phyloP scores from a whole-genome alignment of 73 alveolate species.

The Paramecium sonneborni region DNA sequence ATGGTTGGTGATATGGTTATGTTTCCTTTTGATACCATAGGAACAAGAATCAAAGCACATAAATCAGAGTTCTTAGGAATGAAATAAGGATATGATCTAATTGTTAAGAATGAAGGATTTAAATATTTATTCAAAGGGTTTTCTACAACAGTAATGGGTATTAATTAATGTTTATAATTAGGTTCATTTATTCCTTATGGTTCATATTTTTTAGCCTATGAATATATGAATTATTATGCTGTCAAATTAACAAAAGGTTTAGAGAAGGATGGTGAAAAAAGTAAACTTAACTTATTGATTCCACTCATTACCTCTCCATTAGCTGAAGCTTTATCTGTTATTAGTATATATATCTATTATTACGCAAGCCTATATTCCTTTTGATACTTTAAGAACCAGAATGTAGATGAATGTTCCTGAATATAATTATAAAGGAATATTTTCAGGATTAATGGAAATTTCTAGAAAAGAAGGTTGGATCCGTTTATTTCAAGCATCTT shows the following conservation, averaged over 20 bases:
- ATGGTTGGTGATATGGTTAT: constrained; percentile 64
- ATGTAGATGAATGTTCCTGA: constrained; percentile 62
- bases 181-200: constrained; percentile 62
- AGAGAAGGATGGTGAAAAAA: constrained; percentile 8
- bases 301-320: constrained; percentile 55
- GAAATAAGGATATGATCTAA: constrained; percentile 58
- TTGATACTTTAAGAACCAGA: constrained; percentile 66
- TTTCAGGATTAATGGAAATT: constrained; percentile 41
- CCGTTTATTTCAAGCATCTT: constrained; percentile 61
- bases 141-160: constrained; percentile 63
- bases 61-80: constrained; percentile 49
- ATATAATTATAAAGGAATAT: constrained; percentile 54
- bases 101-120: constrained; percentile 63
- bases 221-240: constrained; percentile 51
- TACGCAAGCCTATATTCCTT: constrained; percentile 55
- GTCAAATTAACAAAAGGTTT: constrained; percentile 18
- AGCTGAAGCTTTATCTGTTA: constrained; percentile 53
- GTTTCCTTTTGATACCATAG: constrained; percentile 66
- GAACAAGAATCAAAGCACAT: constrained; percentile 67
- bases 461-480: constrained; percentile 56
- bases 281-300: constrained; percentile 24
- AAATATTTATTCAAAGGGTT: constrained; percentile 63
- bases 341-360: neutral
- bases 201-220: constrained; percentile 55
- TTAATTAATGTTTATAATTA: neutral